phyloP scores from a whole-genome alignment of 345 rosid genomes.

The Rhodamnia argentea region DNA sequence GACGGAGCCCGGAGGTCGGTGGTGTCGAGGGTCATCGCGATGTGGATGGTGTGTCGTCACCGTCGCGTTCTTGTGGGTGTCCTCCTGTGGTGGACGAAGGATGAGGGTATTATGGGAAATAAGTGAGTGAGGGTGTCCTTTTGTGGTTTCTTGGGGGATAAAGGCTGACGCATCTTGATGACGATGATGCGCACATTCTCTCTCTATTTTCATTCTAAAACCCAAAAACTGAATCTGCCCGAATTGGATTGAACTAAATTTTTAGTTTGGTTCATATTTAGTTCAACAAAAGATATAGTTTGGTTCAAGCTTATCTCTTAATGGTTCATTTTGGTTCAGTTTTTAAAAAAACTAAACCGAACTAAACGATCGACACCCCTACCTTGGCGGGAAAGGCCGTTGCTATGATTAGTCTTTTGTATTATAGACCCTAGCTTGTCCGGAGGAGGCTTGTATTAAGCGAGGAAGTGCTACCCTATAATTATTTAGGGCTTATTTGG shows the following conservation, averaged over 20 bases:
- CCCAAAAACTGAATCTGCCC: no score
- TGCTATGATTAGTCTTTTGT: not conserved
- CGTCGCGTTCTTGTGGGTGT: not conserved
- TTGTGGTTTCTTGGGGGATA: not conserved
- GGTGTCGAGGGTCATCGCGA: constrained; percentile 79
- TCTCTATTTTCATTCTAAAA: not conserved
- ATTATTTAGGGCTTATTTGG: not conserved
- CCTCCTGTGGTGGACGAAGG: not conserved
- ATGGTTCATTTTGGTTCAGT: no score
- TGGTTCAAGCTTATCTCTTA: no score
- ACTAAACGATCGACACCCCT: no score
- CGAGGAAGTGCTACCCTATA: not conserved
- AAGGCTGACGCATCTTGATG: not conserved
- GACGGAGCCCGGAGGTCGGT: constrained; percentile 85
- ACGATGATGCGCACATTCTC: not conserved
- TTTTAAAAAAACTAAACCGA: no score
- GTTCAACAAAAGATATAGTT: no score
- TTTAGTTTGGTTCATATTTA: no score
- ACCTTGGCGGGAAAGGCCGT: not conserved
- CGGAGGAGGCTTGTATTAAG: not conserved
- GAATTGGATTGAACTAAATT: no score
- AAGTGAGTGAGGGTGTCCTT: not conserved
- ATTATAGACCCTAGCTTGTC: not conserved
- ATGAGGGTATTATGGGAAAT: constrained; percentile 24
- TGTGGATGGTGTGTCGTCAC: constrained; percentile 29